Conservation (phyloP, 2,329 filamentous ascomycete species). For the Plenodomus lindquistii region DNA sequence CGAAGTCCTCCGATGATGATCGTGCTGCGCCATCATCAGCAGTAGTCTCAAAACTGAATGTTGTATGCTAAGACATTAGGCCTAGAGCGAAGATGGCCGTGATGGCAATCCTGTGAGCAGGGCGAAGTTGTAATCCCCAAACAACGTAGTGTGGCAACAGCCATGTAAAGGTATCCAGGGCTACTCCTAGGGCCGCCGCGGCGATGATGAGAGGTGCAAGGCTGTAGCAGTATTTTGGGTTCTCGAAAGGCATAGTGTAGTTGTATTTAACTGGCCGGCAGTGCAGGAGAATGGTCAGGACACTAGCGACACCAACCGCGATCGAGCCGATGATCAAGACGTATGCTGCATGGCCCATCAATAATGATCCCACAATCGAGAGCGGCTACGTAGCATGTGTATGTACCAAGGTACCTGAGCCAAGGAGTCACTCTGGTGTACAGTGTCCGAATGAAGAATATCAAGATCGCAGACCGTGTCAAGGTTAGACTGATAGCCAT, state of each 20-base stretch:
- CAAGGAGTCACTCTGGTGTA: constrained; percentile 20
- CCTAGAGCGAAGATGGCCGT: constrained; percentile 28
- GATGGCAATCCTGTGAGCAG: constrained; percentile 28
- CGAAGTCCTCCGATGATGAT: constrained; percentile 20
- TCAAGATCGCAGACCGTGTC: constrained; percentile 25
- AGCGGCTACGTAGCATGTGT: neutral
- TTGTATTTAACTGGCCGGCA: constrained; percentile 30
- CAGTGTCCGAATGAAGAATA: constrained; percentile 32
- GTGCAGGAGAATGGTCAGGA: constrained; percentile 17
- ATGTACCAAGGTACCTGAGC: constrained; percentile 26
- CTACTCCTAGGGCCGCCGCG: constrained; percentile 13
- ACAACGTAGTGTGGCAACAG: constrained; percentile 29
- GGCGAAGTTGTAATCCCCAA: constrained; percentile 26
- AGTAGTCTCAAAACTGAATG: neutral
- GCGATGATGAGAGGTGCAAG: constrained; percentile 15
- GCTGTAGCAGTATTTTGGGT: constrained; percentile 20
- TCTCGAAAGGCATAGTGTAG: constrained; percentile 19
- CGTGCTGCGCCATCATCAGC: constrained; percentile 18
- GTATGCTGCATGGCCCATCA: constrained; percentile 24
- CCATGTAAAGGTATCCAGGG: constrained; percentile 27
- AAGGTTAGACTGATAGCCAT: constrained; percentile 21
- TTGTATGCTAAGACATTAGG: constrained; percentile 17
- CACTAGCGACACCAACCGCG: constrained; percentile 8
- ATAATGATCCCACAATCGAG: constrained; percentile 1
- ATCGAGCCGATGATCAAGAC: constrained; percentile 14